Conservation (phyloP, 2,329 filamentous ascomycete species). For the Aspergillus sp. region DNA sequence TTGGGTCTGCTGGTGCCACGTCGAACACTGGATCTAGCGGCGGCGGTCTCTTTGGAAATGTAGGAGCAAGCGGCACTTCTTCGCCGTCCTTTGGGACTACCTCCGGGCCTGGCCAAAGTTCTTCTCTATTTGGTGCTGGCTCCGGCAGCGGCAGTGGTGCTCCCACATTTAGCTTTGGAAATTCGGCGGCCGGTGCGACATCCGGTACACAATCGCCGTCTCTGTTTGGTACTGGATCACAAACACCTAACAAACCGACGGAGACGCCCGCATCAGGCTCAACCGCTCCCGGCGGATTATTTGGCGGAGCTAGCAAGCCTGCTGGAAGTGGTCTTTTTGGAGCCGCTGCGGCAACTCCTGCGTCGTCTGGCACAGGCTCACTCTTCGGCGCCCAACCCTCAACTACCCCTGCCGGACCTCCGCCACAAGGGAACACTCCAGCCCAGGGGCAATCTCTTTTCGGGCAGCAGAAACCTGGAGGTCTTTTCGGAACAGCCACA, state of each 20-base stretch:
- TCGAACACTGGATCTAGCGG: conserved; percentile 27
- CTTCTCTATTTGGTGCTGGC: conserved; percentile 16
- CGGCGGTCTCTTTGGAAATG: conserved; percentile 44
- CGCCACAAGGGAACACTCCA: conserved; percentile 6
- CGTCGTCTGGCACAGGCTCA: conserved; percentile 2
- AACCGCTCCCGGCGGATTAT: conserved; percentile 24
- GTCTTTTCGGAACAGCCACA: conserved; percentile 5
- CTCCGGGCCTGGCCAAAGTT: conserved; percentile 14
- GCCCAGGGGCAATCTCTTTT: conserved; percentile 7
- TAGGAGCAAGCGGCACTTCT: conserved; percentile 33
- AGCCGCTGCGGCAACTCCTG: conserved; percentile 8
- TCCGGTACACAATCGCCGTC: conserved; percentile 23
- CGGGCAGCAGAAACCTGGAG: conserved; percentile 11
- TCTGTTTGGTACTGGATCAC: conserved; percentile 30
- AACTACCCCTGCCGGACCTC: conserved; percentile 11
- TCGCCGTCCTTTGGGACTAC: conserved; percentile 26
- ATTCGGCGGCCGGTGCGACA: conserved; percentile 22
- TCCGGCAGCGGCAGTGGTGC: conserved; percentile 20
- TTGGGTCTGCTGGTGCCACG: conserved; percentile 32
- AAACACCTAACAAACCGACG: conserved; percentile 40
- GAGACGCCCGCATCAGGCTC: conserved; percentile 35
- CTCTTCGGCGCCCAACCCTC: conserved; percentile 8
- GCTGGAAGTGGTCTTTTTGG: conserved; percentile 5
- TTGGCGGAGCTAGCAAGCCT: conserved; percentile 2
- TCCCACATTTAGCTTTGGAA: conserved; percentile 35